Conservation (phyloP, 305 asterid species). For the Nicotiana rustica region DNA sequence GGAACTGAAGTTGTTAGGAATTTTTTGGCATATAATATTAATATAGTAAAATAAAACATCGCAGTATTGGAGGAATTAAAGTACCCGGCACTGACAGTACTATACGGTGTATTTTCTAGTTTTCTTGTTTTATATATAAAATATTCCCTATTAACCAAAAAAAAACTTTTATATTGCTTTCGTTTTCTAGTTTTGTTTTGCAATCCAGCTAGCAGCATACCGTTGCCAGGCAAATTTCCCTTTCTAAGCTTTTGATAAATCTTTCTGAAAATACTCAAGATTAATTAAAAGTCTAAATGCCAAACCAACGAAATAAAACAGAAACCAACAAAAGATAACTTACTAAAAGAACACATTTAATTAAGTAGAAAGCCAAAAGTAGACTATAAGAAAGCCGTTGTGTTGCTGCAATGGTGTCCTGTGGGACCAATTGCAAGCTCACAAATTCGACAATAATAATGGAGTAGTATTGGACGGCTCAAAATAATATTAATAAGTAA, state of each 20-base stretch:
- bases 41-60: too few relatives aligned
- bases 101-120: too few relatives aligned
- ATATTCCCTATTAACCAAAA: too few relatives aligned
- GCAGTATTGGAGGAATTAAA: too few relatives aligned
- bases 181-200: neutral
- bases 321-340: neutral
- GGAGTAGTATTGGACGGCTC: constrained; percentile 27
- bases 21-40: too few relatives aligned
- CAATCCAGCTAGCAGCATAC: constrained; percentile 1
- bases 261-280: neutral
- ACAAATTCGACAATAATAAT: constrained; percentile 24
- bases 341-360: neutral
- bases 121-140: too few relatives aligned
- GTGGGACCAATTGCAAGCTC: constrained; percentile 21
- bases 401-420: neutral
- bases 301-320: neutral
- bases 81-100: too few relatives aligned
- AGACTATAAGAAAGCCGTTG: constrained; percentile 5
- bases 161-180: neutral
- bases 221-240: neutral
- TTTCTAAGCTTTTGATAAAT: neutral
- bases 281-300: neutral
- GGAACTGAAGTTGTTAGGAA: too few relatives aligned
- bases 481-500: neutral
- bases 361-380: too few relatives aligned